Conservation (phyloP, 371 early-diverging fungal genomes). For the Actinomucor elegans region DNA sequence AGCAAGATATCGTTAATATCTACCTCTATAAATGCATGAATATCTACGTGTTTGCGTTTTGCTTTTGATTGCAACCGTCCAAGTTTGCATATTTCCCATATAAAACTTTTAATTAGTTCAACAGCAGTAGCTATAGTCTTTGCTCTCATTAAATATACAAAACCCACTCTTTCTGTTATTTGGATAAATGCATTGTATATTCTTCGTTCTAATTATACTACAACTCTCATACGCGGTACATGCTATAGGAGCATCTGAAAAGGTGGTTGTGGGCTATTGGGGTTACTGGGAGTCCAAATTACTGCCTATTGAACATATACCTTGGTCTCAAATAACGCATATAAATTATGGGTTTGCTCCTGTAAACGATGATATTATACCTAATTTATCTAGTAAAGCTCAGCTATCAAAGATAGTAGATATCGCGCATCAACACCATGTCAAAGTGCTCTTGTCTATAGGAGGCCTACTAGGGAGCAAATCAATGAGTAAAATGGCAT, state of each 20-base stretch:
- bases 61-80: too few species aligned
- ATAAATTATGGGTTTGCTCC: slow-evolving; percentile 25
- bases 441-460: slow-evolving; percentile 52
- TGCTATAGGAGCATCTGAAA: neutral
- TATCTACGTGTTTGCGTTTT: too few species aligned
- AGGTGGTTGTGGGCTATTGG: slow-evolving; percentile 5
- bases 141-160: too few species aligned
- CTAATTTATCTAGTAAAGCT: slow-evolving; percentile 5
- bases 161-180: too few species aligned
- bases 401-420: slow-evolving; percentile 19
- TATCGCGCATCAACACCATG: slow-evolving; percentile 44
- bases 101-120: too few species aligned
- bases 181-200: too few species aligned
- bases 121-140: too few species aligned
- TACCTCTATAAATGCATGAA: too few species aligned
- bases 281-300: slow-evolving; percentile 16
- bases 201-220: too few species aligned
- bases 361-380: slow-evolving; percentile 9
- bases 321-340: slow-evolving; percentile 27
- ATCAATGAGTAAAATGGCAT: slow-evolving; percentile 14
- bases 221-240: too few species aligned
- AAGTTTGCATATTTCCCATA: too few species aligned
- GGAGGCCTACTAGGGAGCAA: slow-evolving; percentile 71
- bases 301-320: slow-evolving; percentile 22
- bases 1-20: too few species aligned